Evolutionary conservation across 1,139 yeast genomes (phyloP).

Genomic region (Wickerhamomyces sp.): DNA sequence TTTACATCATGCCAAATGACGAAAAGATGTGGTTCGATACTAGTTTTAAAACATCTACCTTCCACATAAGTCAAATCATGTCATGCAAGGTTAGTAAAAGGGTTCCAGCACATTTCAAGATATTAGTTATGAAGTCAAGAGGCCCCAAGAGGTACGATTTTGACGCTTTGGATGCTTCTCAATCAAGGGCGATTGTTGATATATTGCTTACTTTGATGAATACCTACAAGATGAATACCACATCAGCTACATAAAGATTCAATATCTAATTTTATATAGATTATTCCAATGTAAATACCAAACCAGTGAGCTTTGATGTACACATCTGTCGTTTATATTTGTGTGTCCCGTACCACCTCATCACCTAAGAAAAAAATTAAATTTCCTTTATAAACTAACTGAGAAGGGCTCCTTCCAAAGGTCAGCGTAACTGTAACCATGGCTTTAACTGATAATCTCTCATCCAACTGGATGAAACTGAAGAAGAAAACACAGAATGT

Average conservation of each 20-base stretch:
- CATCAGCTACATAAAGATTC: conserved; percentile 2
- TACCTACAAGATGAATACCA: conserved; percentile 40
- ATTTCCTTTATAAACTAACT: neutral
- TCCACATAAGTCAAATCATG: conserved; percentile 76
- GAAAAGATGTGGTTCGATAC: conserved; percentile 64
- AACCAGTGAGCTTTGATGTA: neutral
- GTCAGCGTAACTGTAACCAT: neutral
- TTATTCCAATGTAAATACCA: neutral
- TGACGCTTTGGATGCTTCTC: conserved; percentile 62
- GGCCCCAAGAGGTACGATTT: conserved; percentile 79
- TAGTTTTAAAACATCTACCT: conserved; percentile 77
- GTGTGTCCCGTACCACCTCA: conserved; percentile 1
- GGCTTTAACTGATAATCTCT: conserved; percentile 1
- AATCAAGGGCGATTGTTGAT: conserved; percentile 71
- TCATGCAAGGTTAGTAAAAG: conserved; percentile 76
- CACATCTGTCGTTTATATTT: neutral
- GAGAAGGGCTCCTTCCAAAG: neutral
- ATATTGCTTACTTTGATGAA: conserved; percentile 53
- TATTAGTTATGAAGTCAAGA: conserved; percentile 65
- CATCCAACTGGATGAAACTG: conserved; percentile 15
- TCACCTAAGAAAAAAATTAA: neutral
- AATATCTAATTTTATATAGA: neutral
- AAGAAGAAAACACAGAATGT: conserved; percentile 9
- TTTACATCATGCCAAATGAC: conserved; percentile 82
- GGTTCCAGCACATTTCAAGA: conserved; percentile 75